Evolutionary conservation across 805 yeast species (phyloP).

Genomic region (Saccharomycopsis sp.): DNA sequence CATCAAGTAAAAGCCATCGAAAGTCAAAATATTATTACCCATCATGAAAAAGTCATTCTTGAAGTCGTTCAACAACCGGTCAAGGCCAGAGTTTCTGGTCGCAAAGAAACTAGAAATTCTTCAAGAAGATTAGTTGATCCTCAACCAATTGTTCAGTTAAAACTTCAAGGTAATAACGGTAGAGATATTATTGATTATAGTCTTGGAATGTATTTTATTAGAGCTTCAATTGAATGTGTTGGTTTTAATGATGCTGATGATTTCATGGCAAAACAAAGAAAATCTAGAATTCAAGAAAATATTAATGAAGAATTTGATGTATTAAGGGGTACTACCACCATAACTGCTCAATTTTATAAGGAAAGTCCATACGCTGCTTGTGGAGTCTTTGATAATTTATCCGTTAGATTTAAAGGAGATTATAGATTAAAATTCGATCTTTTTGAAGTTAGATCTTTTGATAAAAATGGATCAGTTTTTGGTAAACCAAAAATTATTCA

Average conservation of each 20-base stretch:
- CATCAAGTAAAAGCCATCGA: constrained; percentile 16
- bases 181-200: constrained; percentile 13
- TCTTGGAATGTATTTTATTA: constrained; percentile 16
- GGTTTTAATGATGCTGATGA: constrained; percentile 11
- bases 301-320: constrained; percentile 12
- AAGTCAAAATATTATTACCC: constrained; percentile 1
- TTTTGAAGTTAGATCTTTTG: constrained; percentile 15
- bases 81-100: constrained; percentile 18
- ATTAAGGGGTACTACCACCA: constrained; percentile 18
- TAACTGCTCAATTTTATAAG: constrained; percentile 15
- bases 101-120: constrained; percentile 17
- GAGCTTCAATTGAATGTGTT: constrained; percentile 17
- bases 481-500: constrained; percentile 10
- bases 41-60: constrained; percentile 5
- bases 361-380: constrained; percentile 18
- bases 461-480: neutral
- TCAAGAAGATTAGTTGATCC: constrained; percentile 18
- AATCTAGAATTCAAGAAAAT: constrained; percentile 9
- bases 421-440: constrained; percentile 16
- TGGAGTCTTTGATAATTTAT: constrained; percentile 17
- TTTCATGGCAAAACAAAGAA: constrained; percentile 16
- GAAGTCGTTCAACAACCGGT: constrained; percentile 18
- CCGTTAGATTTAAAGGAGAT: constrained; percentile 16
- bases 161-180: constrained; percentile 6
- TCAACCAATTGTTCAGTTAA: constrained; percentile 18